Evolutionary conservation across 345 rosid genomes (phyloP), one percentile per base, ranked within the genome.

Genomic region (Salix suchowensis): DNA sequence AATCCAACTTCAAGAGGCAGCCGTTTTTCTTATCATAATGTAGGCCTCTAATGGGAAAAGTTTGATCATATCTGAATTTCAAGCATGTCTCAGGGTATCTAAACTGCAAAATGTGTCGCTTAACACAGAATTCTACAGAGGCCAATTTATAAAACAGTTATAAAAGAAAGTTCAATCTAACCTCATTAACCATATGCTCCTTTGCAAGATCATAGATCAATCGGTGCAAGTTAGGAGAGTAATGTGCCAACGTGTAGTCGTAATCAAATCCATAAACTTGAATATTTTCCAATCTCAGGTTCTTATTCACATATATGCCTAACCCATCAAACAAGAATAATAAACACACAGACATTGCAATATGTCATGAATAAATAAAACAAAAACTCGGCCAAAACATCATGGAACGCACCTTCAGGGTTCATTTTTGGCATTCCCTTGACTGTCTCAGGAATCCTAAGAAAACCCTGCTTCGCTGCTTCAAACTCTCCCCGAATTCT

Each of bases 201-300:
- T 91, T 93, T 0, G 99, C 99, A 54, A 90, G 91, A 85, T 96
- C 96, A 83, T 96, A 96, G 72, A 96, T 91, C 86, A 96, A 91
- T 78, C 81, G 88, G 85, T 96, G 98, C 68, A 96, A 86, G 67
- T 88, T 78, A 74, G 94, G 65, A 0, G 97, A 88, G 88, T 96
- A 95, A 83, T 91, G 98, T 2, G 97, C 98, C 88, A 96, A 72
- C 0, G 99, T 93, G 77, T 93, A 96, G 82, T 96, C 99, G 73
- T 96, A 96, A 81, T 96, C 96, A 34, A 96, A 96, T 74, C 97
- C 99, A 77, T 96, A 96, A 18, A 96, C 96, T 81, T 91, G 98
- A 64, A 96, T 74, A 65, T 81, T 84, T 76, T 96, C 96, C 89
- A 96, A 77, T 77, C 96, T 88, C 79, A 95, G 81, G 81, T 93